Base-by-base conservation (phyloP, 2,329 filamentous ascomycete genomes). In the Exophiala lecanii-corni region DNA sequence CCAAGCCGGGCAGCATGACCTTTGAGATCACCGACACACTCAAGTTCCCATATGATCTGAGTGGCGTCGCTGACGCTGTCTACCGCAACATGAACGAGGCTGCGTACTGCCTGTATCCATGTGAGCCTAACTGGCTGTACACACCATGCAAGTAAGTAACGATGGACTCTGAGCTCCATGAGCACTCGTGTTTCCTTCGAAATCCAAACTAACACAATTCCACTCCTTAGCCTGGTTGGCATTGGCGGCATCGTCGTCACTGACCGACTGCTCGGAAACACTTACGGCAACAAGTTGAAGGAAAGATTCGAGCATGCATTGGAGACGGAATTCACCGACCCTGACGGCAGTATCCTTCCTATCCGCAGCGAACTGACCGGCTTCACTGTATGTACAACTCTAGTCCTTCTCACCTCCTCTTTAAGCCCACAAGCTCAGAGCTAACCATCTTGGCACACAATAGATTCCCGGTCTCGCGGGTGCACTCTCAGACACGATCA, bases 81-180 rank as follows among this genome's bases (percentile, higher is more conserved):
- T 19, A 45, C 31, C 38, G 45, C 15, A 50, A 50, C 26, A 43
- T 42, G 44, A 34, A 42, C 36, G 44, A 50, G 20, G 33, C 21
- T 18, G 16, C 44, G 9, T 50, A 44, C 18, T 50, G 48, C 26
- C 41, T 50, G 7, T 50, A 48, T 26, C 36, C 40, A 9, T 50
- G 48, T 30, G 48, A 50, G 38, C 48, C 48, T 2, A 50, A 50
- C 19, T 50, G 48, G 48, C 36, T 48, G 9, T 50, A 50, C 37
- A 47, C 48, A 12, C 26, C 37, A 9, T 50, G 48, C 41, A 50
- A 50, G 45, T 48, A 37, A 35, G 45, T 17, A n/a, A 26, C 23
- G 7, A 6, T 26, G 23, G n/a, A n/a, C n/a, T n/a, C n/a, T n/a
- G n/a, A n/a, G n/a, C n/a, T n/a, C n/a, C n/a, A n/a, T n/a, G n/a